phyloP scores from a whole-genome alignment of 1,139 yeast genomes.

The Tardiomyces blankii region DNA sequence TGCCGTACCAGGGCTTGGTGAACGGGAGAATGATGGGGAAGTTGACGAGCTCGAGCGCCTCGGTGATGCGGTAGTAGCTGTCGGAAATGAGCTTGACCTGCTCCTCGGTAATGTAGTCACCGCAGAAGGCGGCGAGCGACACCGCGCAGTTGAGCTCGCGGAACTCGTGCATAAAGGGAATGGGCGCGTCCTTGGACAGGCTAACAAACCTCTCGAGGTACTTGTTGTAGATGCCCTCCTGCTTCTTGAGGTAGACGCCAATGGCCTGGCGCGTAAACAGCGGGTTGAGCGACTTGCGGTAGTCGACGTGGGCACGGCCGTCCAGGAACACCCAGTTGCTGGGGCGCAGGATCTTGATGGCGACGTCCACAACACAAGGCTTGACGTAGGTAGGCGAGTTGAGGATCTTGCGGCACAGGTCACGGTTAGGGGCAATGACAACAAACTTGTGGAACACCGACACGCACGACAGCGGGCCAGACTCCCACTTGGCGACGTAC shows the following conservation, averaged over 20 bases:
- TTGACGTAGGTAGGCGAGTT: constrained; percentile 79
- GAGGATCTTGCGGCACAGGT: constrained; percentile 79
- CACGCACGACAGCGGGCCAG: constrained; percentile 91
- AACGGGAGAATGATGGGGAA: constrained; percentile 93
- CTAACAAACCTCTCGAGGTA: constrained; percentile 56
- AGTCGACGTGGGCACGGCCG: constrained; percentile 90
- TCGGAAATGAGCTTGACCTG: constrained; percentile 84
- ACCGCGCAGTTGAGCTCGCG: constrained; percentile 94
- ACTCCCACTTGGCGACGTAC: constrained; percentile 84
- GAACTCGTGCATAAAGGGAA: constrained; percentile 79
- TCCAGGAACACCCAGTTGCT: constrained; percentile 96
- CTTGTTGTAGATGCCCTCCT: constrained; percentile 71
- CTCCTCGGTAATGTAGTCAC: constrained; percentile 83
- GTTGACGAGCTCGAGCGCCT: constrained; percentile 92
- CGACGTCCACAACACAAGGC: constrained; percentile 98
- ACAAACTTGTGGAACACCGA: constrained; percentile 97
- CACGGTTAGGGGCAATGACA: constrained; percentile 86
- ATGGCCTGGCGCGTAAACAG: constrained; percentile 78
- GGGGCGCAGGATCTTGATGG: constrained; percentile 83
- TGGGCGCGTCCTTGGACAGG: constrained; percentile 42
- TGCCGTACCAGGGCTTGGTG: constrained; percentile 97
- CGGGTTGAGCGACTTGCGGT: constrained; percentile 83
- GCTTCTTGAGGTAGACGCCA: constrained; percentile 71
- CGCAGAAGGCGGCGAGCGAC: constrained; percentile 88
- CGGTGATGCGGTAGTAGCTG: constrained; percentile 82